These are phyloP conservation scores for Phytophthora chlamydospora DNA, from an alignment of 352 stramenopile genomes.

Conservation along the genomic window DNA sequence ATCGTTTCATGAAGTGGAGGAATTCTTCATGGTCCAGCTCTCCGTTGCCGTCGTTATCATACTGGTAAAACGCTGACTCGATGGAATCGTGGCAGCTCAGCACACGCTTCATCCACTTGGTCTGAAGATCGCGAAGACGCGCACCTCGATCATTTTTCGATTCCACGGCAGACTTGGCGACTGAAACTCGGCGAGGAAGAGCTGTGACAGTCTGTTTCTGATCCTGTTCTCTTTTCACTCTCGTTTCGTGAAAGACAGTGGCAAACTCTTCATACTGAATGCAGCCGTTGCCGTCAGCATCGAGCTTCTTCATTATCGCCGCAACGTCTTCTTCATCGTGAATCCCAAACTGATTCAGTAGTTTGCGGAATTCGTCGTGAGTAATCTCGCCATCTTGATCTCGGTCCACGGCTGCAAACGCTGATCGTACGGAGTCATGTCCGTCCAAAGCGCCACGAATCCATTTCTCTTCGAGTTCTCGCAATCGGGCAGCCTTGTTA, in stretches of 20 bases:
- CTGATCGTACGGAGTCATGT: conserved; percentile 38
- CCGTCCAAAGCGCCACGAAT: conserved; percentile 41
- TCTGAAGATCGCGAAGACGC: conserved; percentile 51
- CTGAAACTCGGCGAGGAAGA: conserved; percentile 2
- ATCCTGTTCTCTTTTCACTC: conserved; percentile 17
- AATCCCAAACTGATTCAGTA: conserved; percentile 61
- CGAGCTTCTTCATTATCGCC: conserved; percentile 49
- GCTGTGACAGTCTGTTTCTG: not conserved
- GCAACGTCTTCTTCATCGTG: conserved; percentile 48
- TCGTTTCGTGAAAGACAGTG: conserved; percentile 58
- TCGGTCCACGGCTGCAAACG: conserved; percentile 54
- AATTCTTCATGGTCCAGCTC: conserved; percentile 72
- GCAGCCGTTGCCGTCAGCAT: conserved; percentile 47
- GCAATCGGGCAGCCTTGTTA: conserved; percentile 31
- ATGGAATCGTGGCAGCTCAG: conserved; percentile 65
- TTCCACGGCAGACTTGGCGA: conserved; percentile 21
- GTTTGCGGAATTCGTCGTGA: conserved; percentile 50
- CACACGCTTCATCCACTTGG: conserved; percentile 71
- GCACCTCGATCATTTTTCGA: conserved; percentile 35
- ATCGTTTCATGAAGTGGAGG: conserved; percentile 69
- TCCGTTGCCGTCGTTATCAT: conserved; percentile 58
- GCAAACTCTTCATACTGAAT: conserved; percentile 75
- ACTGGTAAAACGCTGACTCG: conserved; percentile 67
- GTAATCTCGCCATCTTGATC: conserved; percentile 51
- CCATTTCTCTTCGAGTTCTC: conserved; percentile 55